Evolutionary conservation across 2,329 filamentous ascomycete species (phyloP).

Genomic region (Xylariales sp.): DNA sequence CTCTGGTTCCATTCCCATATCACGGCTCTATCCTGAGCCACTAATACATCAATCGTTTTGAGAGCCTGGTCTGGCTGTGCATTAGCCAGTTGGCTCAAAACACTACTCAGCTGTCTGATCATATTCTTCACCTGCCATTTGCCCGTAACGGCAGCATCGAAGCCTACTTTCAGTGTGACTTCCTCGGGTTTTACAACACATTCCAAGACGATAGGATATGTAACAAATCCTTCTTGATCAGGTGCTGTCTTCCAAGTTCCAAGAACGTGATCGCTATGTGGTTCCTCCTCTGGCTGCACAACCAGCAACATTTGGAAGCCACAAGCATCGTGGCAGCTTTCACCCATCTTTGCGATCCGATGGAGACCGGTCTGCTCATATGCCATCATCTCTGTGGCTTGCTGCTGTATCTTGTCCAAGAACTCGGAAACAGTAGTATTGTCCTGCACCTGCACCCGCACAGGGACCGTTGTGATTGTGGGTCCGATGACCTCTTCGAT

Average conservation of each 20-base stretch:
- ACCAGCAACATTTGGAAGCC: neutral
- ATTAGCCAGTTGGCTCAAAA: neutral
- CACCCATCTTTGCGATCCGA: neutral
- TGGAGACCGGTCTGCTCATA: neutral
- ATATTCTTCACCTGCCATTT: neutral
- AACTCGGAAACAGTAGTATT: neutral
- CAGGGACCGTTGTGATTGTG: neutral
- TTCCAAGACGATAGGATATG: neutral
- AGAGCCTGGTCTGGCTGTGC: neutral
- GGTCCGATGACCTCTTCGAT: neutral
- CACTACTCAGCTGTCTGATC: neutral
- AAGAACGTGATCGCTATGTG: neutral
- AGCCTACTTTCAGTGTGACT: neutral
- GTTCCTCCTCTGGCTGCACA: neutral
- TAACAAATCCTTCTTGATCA: neutral
- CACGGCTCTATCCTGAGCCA: neutral
- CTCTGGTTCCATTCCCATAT: neutral
- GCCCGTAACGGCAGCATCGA: neutral
- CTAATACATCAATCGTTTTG: neutral
- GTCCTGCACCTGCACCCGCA: neutral
- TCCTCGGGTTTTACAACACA: neutral
- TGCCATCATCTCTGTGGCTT: neutral
- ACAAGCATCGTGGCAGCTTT: neutral
- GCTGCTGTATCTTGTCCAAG: neutral
- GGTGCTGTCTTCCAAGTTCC: neutral